These are phyloP conservation scores for Sporobolus alterniflorus DNA, from an alignment of 202 grass and related monocot species.

Conservation along the genomic window DNA sequence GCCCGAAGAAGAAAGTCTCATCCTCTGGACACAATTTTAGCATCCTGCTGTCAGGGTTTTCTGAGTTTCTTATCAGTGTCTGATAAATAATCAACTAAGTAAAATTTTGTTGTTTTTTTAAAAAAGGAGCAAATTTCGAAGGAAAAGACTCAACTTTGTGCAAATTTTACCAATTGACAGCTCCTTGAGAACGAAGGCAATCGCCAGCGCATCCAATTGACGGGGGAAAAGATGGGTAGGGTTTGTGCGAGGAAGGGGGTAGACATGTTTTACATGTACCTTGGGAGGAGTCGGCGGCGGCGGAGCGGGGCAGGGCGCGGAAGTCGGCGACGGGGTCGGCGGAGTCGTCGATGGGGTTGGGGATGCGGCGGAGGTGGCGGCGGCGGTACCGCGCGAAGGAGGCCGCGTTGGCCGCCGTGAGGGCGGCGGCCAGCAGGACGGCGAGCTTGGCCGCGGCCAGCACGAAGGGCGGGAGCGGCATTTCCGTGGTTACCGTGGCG, in stretches of 20 bases:
- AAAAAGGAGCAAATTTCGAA: not conserved
- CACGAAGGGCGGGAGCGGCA: conserved; percentile 62
- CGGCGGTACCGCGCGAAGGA: conserved; percentile 70
- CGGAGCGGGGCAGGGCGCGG: conserved; percentile 32
- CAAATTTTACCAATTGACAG: not conserved
- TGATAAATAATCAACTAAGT: not conserved
- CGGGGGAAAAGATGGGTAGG: not conserved
- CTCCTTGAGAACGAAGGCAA: not conserved
- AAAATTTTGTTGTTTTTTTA: too few relatives aligned
- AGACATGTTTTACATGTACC: not conserved
- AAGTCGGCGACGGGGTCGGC: conserved; percentile 79
- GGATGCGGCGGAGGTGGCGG: conserved; percentile 67
- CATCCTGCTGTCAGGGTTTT: not conserved
- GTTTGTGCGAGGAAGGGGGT: not conserved
- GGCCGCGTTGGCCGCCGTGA: conserved; percentile 64
- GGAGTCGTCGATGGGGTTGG: conserved; percentile 70
- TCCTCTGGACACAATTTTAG: conserved; percentile 34
- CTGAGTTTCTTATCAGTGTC: not conserved
- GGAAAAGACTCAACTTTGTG: not conserved
- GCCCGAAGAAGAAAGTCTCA: conserved; percentile 79
- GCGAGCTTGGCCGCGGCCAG: conserved; percentile 62
- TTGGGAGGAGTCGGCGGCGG: conserved; percentile 3
- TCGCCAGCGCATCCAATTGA: too few relatives aligned
- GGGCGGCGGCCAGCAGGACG: conserved; percentile 47
- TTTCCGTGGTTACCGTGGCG: conserved; percentile 22